Conservation (phyloP, 2,329 filamentous ascomycete species). For the Leptographium wingfieldii region DNA sequence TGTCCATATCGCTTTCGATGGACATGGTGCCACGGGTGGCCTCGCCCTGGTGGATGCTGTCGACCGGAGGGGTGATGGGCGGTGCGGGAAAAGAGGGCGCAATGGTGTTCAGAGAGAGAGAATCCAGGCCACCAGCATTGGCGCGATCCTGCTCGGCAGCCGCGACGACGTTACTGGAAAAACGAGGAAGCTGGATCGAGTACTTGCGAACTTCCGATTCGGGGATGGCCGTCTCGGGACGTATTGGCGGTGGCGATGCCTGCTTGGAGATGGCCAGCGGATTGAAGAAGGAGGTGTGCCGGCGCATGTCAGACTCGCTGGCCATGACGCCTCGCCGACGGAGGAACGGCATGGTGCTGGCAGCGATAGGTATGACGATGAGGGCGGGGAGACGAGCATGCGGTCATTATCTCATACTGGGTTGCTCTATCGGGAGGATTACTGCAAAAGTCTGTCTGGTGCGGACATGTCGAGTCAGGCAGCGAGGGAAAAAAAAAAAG, state of each 20-base stretch:
- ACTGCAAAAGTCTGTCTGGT: neutral
- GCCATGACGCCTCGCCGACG: conserved; percentile 47
- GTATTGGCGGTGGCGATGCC: conserved; percentile 6
- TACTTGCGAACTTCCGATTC: conserved; percentile 1
- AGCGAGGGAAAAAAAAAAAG: neutral
- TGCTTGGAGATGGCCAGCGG: conserved; percentile 16
- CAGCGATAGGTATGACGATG: neutral
- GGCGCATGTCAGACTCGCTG: conserved; percentile 47
- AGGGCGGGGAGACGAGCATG: neutral
- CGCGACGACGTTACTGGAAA: neutral
- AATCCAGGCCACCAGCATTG: neutral
- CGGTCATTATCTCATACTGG: neutral
- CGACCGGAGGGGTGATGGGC: neutral
- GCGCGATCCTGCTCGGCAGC: neutral
- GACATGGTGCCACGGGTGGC: conserved; percentile 7
- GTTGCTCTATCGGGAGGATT: neutral
- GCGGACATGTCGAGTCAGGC: conserved; percentile 1
- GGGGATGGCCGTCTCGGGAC: conserved; percentile 7
- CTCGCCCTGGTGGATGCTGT: conserved; percentile 12
- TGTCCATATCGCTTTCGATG: conserved; percentile 16
- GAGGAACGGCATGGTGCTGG: conserved; percentile 43
- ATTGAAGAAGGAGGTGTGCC: conserved; percentile 27
- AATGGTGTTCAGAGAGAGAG: neutral
- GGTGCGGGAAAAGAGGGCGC: neutral
- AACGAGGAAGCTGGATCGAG: neutral